A percentile compares a stretch with the other conserved stretches of the same genome.
These are phyloP conservation scores for Salmacisia buchloeana DNA, from an alignment of 1,284 basidiomycete species.

Conservation along the genomic window DNA sequence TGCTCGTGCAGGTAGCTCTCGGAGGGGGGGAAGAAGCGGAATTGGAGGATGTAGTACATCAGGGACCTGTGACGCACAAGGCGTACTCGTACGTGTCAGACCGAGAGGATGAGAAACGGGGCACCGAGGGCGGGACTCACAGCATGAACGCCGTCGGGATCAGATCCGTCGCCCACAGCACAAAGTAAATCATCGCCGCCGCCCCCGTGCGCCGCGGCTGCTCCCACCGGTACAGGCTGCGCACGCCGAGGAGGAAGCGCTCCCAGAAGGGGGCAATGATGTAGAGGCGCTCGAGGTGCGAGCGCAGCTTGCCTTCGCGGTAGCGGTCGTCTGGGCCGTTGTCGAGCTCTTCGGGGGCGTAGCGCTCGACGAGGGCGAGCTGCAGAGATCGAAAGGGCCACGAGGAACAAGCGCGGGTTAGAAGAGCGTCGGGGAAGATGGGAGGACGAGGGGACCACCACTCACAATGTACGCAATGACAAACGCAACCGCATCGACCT, in stretches of 20 bases:
- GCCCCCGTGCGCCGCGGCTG: conserved; percentile 27
- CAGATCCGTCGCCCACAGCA: conserved; percentile 48
- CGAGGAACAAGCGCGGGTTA: neutral
- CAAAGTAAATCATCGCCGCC: conserved; percentile 48
- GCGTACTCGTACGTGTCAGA: neutral
- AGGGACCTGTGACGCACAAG: conserved; percentile 15
- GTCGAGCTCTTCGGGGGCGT: conserved; percentile 48
- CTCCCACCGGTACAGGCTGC: conserved; percentile 28
- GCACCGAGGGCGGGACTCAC: neutral
- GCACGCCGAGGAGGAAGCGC: conserved; percentile 27
- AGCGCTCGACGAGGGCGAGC: conserved; percentile 42
- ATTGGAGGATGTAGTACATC: conserved; percentile 44
- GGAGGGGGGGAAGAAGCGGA: conserved; percentile 48
- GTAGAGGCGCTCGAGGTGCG: conserved; percentile 47
- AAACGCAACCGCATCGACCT: conserved; percentile 46
- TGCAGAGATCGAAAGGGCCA: neutral
- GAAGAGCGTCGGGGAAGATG: neutral
- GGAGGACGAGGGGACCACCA: neutral
- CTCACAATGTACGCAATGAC: conserved; percentile 43
- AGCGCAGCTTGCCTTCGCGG: conserved; percentile 42
- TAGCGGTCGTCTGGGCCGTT: conserved; percentile 40
- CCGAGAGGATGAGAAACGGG: neutral
- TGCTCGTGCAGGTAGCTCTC: conserved; percentile 43
- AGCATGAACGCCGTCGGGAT: conserved; percentile 46
- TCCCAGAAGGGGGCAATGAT: conserved; percentile 51